Conservation (phyloP, 805 yeast species). For the Myxozyma monticola region DNA sequence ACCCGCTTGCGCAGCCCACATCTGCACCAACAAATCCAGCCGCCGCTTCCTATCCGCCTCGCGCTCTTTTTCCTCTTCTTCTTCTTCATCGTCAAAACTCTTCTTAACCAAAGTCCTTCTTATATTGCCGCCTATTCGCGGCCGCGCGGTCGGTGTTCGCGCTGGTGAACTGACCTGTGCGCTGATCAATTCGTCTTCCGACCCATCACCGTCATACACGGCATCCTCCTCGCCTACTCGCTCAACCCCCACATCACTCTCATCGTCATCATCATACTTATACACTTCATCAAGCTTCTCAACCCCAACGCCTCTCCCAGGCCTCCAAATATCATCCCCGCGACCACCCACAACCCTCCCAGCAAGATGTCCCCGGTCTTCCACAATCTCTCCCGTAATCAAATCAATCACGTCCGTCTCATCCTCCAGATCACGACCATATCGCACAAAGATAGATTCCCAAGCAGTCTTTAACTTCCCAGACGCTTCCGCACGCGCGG, state of each 20-base stretch:
- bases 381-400: slow-evolving; percentile 59
- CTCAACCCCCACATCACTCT: slow-evolving; percentile 1
- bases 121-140: neutral
- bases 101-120: neutral
- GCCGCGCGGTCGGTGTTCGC: neutral
- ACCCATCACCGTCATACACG: neutral
- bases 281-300: neutral
- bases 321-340: slow-evolving; percentile 1
- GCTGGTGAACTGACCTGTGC: neutral
- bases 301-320: neutral
- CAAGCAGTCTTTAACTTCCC: slow-evolving; percentile 36
- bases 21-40: slow-evolving; percentile 2
- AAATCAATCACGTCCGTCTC: slow-evolving; percentile 53
- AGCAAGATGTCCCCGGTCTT: slow-evolving; percentile 66
- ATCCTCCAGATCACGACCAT: slow-evolving; percentile 36
- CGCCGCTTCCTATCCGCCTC: too few species aligned
- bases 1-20: slow-evolving; percentile 4
- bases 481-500: slow-evolving; percentile 17
- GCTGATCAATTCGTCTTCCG: neutral
- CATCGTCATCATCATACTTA: slow-evolving; percentile 3
- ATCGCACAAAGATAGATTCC: slow-evolving; percentile 40
- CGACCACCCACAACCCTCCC: neutral
- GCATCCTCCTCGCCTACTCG: neutral
- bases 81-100: neutral
- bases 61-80: slow-evolving; percentile 10